phyloP scores from a whole-genome alignment of 345 rosid genomes.

The Lepidium sativum region DNA sequence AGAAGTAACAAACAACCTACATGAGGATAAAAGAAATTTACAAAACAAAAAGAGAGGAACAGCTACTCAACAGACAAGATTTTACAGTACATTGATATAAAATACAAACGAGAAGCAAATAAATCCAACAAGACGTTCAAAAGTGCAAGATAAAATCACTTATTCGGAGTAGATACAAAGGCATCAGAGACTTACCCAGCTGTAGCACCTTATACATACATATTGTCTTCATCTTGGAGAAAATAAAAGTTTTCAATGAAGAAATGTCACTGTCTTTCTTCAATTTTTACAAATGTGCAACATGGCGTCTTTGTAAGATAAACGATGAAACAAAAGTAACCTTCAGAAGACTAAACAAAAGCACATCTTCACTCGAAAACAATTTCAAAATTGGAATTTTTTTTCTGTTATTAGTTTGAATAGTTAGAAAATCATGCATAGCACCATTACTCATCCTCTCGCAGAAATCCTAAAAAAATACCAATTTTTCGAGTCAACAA shows the following conservation, averaged over 20 bases:
- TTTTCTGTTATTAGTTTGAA: neutral
- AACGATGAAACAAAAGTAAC: neutral
- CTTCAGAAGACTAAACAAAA: constrained; percentile 1
- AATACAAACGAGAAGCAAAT: neutral
- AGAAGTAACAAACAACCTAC: neutral
- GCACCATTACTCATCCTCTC: too few species aligned
- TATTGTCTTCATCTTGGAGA: constrained; percentile 7
- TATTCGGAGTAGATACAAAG: neutral
- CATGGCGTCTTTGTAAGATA: neutral
- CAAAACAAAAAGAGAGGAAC: neutral
- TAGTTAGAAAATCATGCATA: neutral
- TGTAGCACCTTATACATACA: neutral
- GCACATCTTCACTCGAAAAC: neutral
- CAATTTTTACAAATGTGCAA: neutral
- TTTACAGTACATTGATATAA: neutral
- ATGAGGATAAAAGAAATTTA: neutral
- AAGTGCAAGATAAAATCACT: neutral
- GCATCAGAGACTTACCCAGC: constrained; percentile 19
- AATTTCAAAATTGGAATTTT: neutral
- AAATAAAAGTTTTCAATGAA: neutral
- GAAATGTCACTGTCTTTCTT: neutral
- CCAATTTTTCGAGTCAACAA: too few species aligned
- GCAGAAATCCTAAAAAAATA: too few species aligned
- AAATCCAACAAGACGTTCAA: neutral
- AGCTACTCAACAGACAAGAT: neutral